Percentiles rank a stretch among this genome's conserved stretches.
These are phyloP conservation scores for Tetracladium maxilliforme DNA, from an alignment of 2,329 filamentous ascomycete species.

Conservation along the genomic window DNA sequence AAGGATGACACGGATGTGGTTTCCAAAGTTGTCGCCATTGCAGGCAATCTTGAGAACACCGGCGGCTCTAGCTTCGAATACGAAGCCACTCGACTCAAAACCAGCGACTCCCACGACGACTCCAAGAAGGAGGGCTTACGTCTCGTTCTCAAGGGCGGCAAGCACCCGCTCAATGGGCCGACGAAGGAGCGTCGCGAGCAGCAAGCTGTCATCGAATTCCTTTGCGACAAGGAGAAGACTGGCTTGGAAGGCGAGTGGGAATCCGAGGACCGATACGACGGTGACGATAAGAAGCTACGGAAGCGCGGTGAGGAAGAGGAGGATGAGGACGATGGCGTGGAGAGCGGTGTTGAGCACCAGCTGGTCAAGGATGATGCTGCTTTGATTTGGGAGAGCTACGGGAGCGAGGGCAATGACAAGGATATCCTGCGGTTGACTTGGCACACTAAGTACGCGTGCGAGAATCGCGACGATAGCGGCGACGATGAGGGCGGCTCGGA, in stretches of 20 bases:
- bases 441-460: conserved; percentile 79
- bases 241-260: conserved; percentile 60
- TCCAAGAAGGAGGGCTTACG: conserved; percentile 56
- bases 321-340: conserved; percentile 12
- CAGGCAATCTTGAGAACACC: conserved; percentile 48
- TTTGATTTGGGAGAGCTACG: conserved; percentile 66
- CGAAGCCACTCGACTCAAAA: conserved; percentile 49
- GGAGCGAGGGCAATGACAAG: conserved; percentile 33
- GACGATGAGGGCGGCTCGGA: conserved; percentile 22
- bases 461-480: conserved; percentile 35
- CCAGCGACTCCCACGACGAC: conserved; percentile 48
- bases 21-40: conserved; percentile 53
- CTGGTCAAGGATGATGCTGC: conserved; percentile 42
- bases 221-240: conserved; percentile 59
- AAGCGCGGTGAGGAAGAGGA: conserved; percentile 13
- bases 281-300: conserved; percentile 8
- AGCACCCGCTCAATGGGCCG: conserved; percentile 36
- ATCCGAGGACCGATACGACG: conserved; percentile 36
- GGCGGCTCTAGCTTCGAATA: conserved; percentile 49
- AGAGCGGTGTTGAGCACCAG: conserved; percentile 13
- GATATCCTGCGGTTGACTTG: conserved; percentile 65
- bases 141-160: conserved; percentile 50
- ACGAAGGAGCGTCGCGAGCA: conserved; percentile 41
- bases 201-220: conserved; percentile 69
- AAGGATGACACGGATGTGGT: conserved; percentile 32